Evolutionary conservation across 1,284 basidiomycete species (phyloP).

Genomic region (Stygiomarasmius scandens): DNA sequence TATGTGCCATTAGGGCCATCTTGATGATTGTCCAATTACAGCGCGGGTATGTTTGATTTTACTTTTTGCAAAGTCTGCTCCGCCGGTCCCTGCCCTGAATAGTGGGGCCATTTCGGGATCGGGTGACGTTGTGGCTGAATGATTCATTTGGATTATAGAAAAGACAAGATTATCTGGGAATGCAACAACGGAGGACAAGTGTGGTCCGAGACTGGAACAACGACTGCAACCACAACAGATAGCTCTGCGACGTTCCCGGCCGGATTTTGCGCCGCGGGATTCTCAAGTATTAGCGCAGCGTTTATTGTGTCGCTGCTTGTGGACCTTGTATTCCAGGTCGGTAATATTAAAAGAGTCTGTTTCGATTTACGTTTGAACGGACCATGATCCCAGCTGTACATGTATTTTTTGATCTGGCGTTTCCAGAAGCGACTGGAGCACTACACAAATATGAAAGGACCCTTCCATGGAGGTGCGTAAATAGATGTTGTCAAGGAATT

Average conservation of each 20-base stretch:
- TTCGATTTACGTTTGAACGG: neutral
- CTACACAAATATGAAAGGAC: constrained; percentile 65
- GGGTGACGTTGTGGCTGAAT: constrained; percentile 9
- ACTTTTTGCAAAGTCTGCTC: constrained; percentile 15
- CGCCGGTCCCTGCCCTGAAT: constrained; percentile 7
- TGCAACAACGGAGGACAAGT: constrained; percentile 74
- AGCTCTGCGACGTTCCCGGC: constrained; percentile 53
- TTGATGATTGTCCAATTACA: constrained; percentile 76
- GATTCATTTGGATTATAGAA: constrained; percentile 38
- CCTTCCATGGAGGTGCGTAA: constrained; percentile 59
- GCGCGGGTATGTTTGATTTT: constrained; percentile 53
- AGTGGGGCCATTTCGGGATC: constrained; percentile 15
- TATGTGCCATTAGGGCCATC: constrained; percentile 67
- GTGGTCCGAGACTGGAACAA: constrained; percentile 53
- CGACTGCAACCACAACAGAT: constrained; percentile 33
- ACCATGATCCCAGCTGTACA: constrained; percentile 55
- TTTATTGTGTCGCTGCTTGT: constrained; percentile 69
- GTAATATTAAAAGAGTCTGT: constrained; percentile 22
- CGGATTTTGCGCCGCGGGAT: constrained; percentile 66
- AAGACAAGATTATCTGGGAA: constrained; percentile 76
- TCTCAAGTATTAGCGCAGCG: constrained; percentile 63
- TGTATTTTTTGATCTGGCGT: constrained; percentile 74
- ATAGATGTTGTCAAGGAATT: constrained; percentile 9
- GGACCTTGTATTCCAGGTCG: constrained; percentile 72
- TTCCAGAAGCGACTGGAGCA: constrained; percentile 70